Evolutionary conservation across 345 rosid species (phyloP).

Genomic region (Heritiera littoralis): DNA sequence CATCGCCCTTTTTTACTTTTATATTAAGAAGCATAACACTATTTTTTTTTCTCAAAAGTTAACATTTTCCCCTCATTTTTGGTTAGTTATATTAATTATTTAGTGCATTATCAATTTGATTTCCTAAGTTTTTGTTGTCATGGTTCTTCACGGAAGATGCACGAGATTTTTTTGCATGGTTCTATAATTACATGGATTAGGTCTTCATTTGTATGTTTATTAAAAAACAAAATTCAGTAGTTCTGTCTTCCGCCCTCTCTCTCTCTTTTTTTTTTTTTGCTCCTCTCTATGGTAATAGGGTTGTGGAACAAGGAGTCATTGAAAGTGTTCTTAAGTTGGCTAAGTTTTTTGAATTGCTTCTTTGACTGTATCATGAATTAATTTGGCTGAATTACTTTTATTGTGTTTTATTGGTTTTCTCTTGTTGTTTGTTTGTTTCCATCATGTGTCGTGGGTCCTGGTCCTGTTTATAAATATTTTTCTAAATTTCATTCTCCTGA

Average conservation of each 20-base stretch:
- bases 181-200: neutral
- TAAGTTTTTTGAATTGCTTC: neutral
- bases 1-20: neutral
- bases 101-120: neutral
- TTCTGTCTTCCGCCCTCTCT: neutral
- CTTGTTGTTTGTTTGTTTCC: neutral
- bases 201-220: neutral
- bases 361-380: neutral
- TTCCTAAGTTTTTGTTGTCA: neutral
- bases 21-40: neutral
- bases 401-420: neutral
- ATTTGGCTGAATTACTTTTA: neutral
- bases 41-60: neutral
- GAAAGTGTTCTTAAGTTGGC: neutral
- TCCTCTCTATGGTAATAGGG: neutral
- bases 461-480: neutral
- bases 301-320: neutral
- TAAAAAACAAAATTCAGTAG: neutral
- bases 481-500: neutral
- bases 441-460: neutral
- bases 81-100: neutral
- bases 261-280: neutral
- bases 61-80: neutral
- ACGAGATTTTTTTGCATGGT: neutral
- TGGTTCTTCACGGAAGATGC: neutral